Conservation (phyloP, 352 stramenopile species). For the Phytophthora chlamydospora region DNA sequence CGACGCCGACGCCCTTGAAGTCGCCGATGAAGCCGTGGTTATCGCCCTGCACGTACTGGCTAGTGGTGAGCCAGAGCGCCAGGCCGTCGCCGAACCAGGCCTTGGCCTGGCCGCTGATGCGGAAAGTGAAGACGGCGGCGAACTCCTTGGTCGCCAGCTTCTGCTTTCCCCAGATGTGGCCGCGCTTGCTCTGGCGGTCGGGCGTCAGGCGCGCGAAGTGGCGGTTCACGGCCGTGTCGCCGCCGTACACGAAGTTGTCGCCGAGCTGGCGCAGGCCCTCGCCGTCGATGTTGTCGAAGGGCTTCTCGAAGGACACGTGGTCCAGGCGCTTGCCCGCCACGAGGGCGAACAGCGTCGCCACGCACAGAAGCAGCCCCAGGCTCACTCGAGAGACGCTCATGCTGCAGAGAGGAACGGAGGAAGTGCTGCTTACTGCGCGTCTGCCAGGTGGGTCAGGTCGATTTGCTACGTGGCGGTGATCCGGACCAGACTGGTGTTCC, state of each 20-base stretch:
- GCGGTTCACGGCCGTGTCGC: slow-evolving; percentile 70
- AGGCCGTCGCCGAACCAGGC: slow-evolving; percentile 82
- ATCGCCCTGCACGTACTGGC: slow-evolving; percentile 61
- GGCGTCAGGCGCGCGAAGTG: slow-evolving; percentile 85
- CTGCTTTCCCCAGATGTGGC: slow-evolving; percentile 77
- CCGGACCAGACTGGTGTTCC: slow-evolving; percentile 8
- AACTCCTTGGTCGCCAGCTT: slow-evolving; percentile 70
- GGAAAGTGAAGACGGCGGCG: slow-evolving; percentile 80
- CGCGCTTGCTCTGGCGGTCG: slow-evolving; percentile 80
- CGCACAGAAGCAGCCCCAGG: slow-evolving; percentile 27
- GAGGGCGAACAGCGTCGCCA: slow-evolving; percentile 23
- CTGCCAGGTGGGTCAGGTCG: neutral
- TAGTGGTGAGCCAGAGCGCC: slow-evolving; percentile 80
- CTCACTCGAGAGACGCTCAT: slow-evolving; percentile 30
- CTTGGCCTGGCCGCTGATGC: slow-evolving; percentile 81
- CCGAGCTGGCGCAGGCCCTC: slow-evolving; percentile 65
- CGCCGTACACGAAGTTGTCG: slow-evolving; percentile 64
- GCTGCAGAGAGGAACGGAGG: slow-evolving; percentile 9
- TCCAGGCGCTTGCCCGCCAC: slow-evolving; percentile 45
- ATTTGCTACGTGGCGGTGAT: slow-evolving; percentile 31
- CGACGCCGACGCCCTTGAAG: slow-evolving; percentile 77
- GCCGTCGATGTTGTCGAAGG: slow-evolving; percentile 74
- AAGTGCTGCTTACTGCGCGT: slow-evolving; percentile 6
- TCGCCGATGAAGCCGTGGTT: slow-evolving; percentile 83
- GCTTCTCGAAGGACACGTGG: slow-evolving; percentile 77